Conservation (phyloP, 2,329 filamentous ascomycete species). For the Claviceps sp. region DNA sequence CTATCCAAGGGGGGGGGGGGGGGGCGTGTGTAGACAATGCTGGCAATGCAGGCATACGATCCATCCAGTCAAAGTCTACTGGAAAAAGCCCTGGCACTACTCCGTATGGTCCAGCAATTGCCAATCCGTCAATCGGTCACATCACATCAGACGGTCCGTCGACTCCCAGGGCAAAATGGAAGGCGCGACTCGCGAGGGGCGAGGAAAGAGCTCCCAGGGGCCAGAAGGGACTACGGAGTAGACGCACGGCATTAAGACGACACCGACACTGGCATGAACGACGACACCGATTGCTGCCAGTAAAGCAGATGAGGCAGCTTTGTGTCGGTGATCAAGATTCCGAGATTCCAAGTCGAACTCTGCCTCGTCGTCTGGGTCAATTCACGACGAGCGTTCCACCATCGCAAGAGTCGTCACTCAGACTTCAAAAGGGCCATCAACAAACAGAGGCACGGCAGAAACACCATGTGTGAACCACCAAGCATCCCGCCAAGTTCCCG, state of each 20-base stretch:
- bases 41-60: not conserved
- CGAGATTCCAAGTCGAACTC: no score
- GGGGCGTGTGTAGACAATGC: not conserved
- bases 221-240: no score
- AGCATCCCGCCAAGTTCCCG: not conserved
- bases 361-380: no score
- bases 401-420: no score
- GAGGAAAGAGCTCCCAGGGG: not conserved
- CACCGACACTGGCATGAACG: not conserved
- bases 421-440: not conserved
- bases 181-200: conserved; percentile 4
- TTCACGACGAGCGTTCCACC: no score
- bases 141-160: no score
- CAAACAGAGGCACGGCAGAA: not conserved
- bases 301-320: no score
- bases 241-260: not conserved
- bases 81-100: not conserved
- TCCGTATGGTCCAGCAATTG: not conserved
- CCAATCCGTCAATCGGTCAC: not conserved
- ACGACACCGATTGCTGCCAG: no score
- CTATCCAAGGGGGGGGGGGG: no score
- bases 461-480: not conserved
- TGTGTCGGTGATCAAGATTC: no score
- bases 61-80: not conserved
- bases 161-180: not conserved